Base-by-base conservation (phyloP, 2,329 filamentous ascomycete genomes). In the Phaeosphaeria sp. region DNA sequence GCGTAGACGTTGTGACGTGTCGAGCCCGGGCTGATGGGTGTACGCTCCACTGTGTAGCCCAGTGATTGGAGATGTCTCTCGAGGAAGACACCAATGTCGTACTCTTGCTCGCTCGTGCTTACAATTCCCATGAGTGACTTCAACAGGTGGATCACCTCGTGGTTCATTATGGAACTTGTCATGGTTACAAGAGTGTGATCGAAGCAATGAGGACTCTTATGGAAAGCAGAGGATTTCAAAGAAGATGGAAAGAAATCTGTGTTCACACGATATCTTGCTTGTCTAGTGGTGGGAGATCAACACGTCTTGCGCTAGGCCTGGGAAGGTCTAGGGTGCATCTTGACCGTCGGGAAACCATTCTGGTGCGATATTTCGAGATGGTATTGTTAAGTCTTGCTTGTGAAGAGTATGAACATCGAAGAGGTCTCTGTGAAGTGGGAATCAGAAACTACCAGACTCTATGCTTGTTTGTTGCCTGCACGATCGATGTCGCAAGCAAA, bases 1-100 rank as follows among this genome's bases (percentile, higher is more conserved):
- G 46, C 46, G 21, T 49, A 49, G 25, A 49, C 25, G 20, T 49
- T 49, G n/a, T 49, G 46, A 18, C 46, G 46, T 20, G 46, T 49
- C 7, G 46, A 49, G 15, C 25, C 46, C 27, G 46, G 24, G 17
- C 18, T 11, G 13, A 49, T 49, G 17, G 46, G 46, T 11, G 30
- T 49, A 8, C 46, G 24, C 17, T 49, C 46, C 11, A 49, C 46
- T 9, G 46, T 49, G 20, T 49, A 49, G 27, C 46, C 46, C 15
- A 49, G 18, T 2, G 24, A 33, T 33, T 33, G 46, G 11, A 49
- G 46, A 49, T 49, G 25, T 36, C 36, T 25, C 30, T 49, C 46
- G 18, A 49, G 2, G 22, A 49, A 49, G 3, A 49, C 8, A 18
- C 46, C 46, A 21, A 49, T 49, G 11, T 49, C 46, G 18, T 33